Evolutionary conservation across 495 filamentous ascomycete genomes (phyloP).

Genomic region (Hypoxylon cercidicola): DNA sequence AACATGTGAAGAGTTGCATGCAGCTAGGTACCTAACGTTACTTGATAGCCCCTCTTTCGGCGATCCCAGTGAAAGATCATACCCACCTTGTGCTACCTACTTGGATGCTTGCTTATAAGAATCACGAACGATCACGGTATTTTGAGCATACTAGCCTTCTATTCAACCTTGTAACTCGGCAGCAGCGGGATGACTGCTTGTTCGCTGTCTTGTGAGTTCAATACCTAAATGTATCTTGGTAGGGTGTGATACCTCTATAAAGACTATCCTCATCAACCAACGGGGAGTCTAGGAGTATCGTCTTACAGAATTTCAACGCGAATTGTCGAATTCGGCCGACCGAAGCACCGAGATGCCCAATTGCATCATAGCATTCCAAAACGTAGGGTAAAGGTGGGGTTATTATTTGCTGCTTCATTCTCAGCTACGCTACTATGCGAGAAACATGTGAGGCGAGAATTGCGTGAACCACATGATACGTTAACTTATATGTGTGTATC

Average conservation of each 20-base stretch:
- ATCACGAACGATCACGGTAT: too few relatives aligned
- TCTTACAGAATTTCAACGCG: neutral
- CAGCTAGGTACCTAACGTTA: neutral
- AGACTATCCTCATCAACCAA: neutral
- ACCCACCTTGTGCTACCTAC: neutral
- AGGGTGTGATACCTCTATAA: neutral
- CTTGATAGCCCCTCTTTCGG: neutral
- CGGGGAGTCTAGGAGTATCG: neutral
- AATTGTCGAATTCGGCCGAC: constrained; percentile 35
- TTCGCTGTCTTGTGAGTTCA: too few relatives aligned
- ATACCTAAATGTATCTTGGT: too few relatives aligned
- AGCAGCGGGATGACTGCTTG: too few relatives aligned
- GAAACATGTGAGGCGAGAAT: too few relatives aligned
- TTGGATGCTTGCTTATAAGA: neutral
- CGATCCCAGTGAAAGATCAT: neutral
- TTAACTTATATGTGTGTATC: constrained; percentile 10
- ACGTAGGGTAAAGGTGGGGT: constrained; percentile 25
- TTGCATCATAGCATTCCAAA: constrained; percentile 37
- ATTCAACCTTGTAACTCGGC: too few relatives aligned
- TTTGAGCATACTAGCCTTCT: too few relatives aligned
- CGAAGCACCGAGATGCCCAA: constrained; percentile 40
- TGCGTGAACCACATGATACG: constrained; percentile 19
- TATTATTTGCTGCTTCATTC: constrained; percentile 18
- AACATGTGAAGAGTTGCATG: neutral
- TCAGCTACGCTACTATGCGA: constrained; percentile 1